A percentile compares a stretch with the other conserved stretches of the same genome.
phyloP scores from a whole-genome alignment of 331 rosid species.

The Quercus tomentella region DNA sequence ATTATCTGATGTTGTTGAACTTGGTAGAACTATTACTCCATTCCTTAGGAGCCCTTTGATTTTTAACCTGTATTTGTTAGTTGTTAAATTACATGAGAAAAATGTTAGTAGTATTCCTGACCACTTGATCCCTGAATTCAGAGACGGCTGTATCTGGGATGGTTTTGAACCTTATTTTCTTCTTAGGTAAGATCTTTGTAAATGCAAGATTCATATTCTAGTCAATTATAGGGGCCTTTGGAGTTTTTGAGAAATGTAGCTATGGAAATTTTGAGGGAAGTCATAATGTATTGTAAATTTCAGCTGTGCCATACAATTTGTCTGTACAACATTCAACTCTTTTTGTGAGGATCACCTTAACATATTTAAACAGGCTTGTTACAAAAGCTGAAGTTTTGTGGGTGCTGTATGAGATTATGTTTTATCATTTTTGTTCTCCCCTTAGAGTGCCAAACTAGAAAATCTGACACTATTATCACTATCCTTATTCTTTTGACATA shows the following conservation, averaged over 20 bases:
- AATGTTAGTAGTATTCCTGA: slow-evolving; percentile 23
- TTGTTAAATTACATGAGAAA: slow-evolving; percentile 52
- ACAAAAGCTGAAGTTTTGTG: neutral
- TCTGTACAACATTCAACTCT: neutral
- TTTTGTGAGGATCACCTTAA: neutral
- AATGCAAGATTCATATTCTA: slow-evolving; percentile 5
- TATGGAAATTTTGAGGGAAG: neutral
- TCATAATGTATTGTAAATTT: neutral
- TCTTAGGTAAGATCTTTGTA: slow-evolving; percentile 43
- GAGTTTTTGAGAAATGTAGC: slow-evolving; percentile 6
- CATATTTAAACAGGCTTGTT: neutral
- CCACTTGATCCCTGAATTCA: slow-evolving; percentile 25
- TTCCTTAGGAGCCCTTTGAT: slow-evolving; percentile 73
- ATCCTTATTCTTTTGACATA: too few species aligned
- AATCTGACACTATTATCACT: too few species aligned
- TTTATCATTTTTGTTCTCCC: neutral
- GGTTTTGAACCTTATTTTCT: slow-evolving; percentile 81
- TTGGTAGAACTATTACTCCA: slow-evolving; percentile 53
- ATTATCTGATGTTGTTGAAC: slow-evolving; percentile 40
- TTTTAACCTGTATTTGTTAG: slow-evolving; percentile 57
- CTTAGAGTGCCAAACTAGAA: neutral
- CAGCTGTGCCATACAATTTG: neutral
- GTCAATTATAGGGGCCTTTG: slow-evolving; percentile 7
- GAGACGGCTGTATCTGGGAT: slow-evolving; percentile 47
- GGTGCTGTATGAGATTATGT: neutral